Conservation (phyloP, 139 green algal genomes). For the Chlorella sp. region DNA sequence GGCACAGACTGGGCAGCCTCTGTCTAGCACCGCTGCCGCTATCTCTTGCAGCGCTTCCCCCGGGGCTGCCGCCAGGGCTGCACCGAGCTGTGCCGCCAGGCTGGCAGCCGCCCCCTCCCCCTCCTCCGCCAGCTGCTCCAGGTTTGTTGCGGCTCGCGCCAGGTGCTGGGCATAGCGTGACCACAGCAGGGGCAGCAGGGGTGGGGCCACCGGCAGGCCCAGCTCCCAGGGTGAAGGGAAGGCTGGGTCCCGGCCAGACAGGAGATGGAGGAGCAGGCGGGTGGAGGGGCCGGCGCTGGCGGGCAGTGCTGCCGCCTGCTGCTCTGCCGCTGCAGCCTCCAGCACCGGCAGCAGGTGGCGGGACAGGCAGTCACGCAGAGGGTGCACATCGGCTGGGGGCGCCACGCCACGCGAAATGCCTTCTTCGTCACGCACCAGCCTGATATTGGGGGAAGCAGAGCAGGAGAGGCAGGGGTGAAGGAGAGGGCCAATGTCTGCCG, state of each 20-base stretch:
- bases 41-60: background rate
- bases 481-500: too few relatives aligned
- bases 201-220: background rate
- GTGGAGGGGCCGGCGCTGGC: background rate
- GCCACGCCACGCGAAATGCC: too few relatives aligned
- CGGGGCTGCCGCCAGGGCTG: background rate
- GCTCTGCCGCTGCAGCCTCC: background rate
- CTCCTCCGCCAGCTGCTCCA: background rate
- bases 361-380: background rate
- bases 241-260: background rate
- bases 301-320: background rate
- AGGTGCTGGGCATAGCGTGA: background rate
- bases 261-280: background rate
- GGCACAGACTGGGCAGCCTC: too few relatives aligned
- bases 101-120: too few relatives aligned
- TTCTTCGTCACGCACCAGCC: background rate
- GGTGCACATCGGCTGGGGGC: background rate
- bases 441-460: too few relatives aligned
- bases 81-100: background rate
- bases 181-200: constrained; percentile 5
- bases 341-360: background rate
- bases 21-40: background rate
- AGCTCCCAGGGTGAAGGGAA: background rate
- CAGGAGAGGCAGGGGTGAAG: too few relatives aligned
- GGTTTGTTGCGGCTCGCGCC: background rate